These are phyloP conservation scores for Aureobasidium sp. DNA, from an alignment of 2,329 filamentous ascomycete species.

Conservation along the genomic window DNA sequence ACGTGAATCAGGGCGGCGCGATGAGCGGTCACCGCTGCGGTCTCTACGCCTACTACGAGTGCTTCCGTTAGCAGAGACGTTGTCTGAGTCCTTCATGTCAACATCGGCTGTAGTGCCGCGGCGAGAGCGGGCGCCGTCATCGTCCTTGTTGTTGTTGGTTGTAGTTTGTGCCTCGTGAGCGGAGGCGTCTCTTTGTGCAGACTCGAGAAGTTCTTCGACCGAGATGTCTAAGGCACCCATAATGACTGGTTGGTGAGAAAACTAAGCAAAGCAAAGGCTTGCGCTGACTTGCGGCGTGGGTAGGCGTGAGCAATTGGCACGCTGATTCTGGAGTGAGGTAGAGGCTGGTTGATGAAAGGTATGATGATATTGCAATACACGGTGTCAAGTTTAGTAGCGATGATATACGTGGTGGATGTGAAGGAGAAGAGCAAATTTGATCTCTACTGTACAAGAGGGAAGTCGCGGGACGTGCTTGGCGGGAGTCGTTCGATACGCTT, in stretches of 20 bases:
- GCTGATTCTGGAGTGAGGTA: background rate
- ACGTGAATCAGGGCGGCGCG: slow-evolving; percentile 15
- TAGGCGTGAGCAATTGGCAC: background rate
- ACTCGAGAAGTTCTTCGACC: slow-evolving; percentile 86
- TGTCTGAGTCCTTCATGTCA: slow-evolving; percentile 22
- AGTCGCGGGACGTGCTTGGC: slow-evolving; percentile 4
- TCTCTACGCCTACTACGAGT: slow-evolving; percentile 26
- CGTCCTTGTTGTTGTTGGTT: slow-evolving; percentile 33
- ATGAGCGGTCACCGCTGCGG: slow-evolving; percentile 21
- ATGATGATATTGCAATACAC: background rate
- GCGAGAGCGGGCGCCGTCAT: slow-evolving; percentile 11
- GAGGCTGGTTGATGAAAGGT: background rate
- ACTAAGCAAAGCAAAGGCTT: slow-evolving; percentile 1
- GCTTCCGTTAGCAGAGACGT: slow-evolving; percentile 34
- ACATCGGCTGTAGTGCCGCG: background rate
- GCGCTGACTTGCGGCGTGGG: background rate
- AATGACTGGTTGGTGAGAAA: slow-evolving; percentile 10
- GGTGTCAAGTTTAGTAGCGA: background rate
- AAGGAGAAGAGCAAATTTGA: background rate
- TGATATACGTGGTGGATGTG: background rate
- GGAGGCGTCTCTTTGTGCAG: slow-evolving; percentile 28
- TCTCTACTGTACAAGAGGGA: background rate
- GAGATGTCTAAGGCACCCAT: slow-evolving; percentile 19
- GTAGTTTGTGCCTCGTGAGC: slow-evolving; percentile 54
- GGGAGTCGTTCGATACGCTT: background rate